phyloP scores from a whole-genome alignment of 805 yeast species.

The Tetrapisispora pingtungensis region DNA sequence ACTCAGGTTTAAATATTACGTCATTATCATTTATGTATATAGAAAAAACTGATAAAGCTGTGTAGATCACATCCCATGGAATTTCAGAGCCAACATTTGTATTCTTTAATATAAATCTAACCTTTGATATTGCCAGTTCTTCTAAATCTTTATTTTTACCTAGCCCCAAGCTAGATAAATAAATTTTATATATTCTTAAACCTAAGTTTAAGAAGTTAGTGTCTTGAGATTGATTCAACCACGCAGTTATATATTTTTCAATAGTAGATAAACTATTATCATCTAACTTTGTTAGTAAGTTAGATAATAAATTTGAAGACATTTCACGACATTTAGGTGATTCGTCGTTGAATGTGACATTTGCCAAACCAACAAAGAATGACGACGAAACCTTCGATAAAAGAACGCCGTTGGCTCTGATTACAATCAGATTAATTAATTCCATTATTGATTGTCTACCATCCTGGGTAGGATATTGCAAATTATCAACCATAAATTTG shows the following conservation, averaged over 20 bases:
- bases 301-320: slow-evolving; percentile 54
- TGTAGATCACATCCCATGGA: slow-evolving; percentile 73
- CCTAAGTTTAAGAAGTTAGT: slow-evolving; percentile 58
- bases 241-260: slow-evolving; percentile 36
- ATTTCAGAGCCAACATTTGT: slow-evolving; percentile 35
- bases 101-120: slow-evolving; percentile 27
- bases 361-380: slow-evolving; percentile 73
- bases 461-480: slow-evolving; percentile 71
- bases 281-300: slow-evolving; percentile 43
- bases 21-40: slow-evolving; percentile 33
- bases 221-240: slow-evolving; percentile 53
- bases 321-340: slow-evolving; percentile 72
- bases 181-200: slow-evolving; percentile 59
- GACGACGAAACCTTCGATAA: slow-evolving; percentile 56
- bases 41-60: slow-evolving; percentile 45
- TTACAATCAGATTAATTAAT: slow-evolving; percentile 57
- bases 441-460: slow-evolving; percentile 93
- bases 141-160: slow-evolving; percentile 35
- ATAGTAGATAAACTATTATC: slow-evolving; percentile 26
- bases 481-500: slow-evolving; percentile 66
- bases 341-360: slow-evolving; percentile 69
- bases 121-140: slow-evolving; percentile 30
- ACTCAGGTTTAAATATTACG: slow-evolving; percentile 20
- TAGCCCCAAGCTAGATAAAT: slow-evolving; percentile 38
- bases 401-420: slow-evolving; percentile 52